Evolutionary conservation across 371 early-diverging fungal species (phyloP), one percentile per base, ranked within the genome.

Genomic region (Syncephalis plumigaleata): DNA sequence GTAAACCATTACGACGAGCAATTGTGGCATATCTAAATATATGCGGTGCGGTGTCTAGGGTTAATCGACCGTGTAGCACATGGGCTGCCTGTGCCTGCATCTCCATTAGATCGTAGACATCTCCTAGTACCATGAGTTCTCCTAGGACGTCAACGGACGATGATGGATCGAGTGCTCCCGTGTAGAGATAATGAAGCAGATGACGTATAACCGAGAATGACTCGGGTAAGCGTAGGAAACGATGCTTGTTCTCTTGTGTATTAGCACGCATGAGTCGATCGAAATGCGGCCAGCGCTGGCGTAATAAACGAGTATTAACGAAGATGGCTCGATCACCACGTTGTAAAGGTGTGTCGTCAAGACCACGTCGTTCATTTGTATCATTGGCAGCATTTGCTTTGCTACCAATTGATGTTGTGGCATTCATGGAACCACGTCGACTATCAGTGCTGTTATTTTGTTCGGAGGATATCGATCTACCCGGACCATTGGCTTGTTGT

Each of bases 161-260:
- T 50, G 67, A 69, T 50, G 78, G 73, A 53, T 81, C 71, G n/a
- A 84, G 57, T 52, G 75, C 70, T 51, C 76, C 80, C 0, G 85
- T 81, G 52, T 84, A 81, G 42, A 83, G 55, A 31, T 67, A 84
- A 44, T 81, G 80, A 11, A 81, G 56, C 49, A 84, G 80, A 7
- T 78, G 73, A 45, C 68, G 51, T 16, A 77, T 69, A 8, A 75
- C 74, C n/a, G 69, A 55, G 45, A 77, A 76, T 26, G 69, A 63
- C 27, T 75, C 82, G 0, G 81, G 77, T 26, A 78, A 67, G 0
- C 61, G 52, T 17, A 74, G 48, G 3, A 66, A 58, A 25, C 63
- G 62, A 52, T 64, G 56, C 9, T 54, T 31, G 38, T 55, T 61
- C 36, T 31, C 43, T 9, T 58, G 57, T 24, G 54, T 56, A 24